These are phyloP conservation scores for Tympanopsis confertula DNA, from an alignment of 2,329 filamentous ascomycete genomes.

Conservation along the genomic window DNA sequence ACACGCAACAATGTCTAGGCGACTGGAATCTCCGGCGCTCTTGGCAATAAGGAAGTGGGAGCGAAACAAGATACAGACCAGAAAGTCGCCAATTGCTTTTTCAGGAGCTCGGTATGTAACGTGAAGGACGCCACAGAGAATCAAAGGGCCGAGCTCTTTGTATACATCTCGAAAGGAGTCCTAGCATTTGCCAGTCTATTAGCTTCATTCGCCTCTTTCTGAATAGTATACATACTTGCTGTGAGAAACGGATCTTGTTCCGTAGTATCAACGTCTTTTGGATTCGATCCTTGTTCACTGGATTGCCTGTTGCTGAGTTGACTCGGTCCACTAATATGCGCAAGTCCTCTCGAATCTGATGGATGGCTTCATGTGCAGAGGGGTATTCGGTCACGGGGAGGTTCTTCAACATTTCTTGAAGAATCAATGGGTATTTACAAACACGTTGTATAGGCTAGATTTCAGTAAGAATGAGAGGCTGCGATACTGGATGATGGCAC, in stretches of 20 bases:
- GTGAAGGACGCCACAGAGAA: background rate
- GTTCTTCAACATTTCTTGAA: background rate
- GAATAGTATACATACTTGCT: background rate
- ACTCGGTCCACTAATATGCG: background rate
- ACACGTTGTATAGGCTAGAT: background rate
- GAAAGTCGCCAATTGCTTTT: background rate
- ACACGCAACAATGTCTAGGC: background rate
- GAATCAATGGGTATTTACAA: background rate
- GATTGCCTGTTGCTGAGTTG: background rate
- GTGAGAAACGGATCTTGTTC: background rate
- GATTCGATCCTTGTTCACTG: background rate
- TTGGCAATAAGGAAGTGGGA: background rate
- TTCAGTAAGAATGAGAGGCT: too few relatives aligned
- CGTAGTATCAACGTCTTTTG: background rate
- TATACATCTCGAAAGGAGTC: background rate
- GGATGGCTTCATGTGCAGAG: background rate
- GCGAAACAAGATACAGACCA: background rate
- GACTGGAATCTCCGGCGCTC: background rate
- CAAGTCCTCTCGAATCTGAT: background rate
- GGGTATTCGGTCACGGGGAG: background rate
- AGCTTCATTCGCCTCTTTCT: too few relatives aligned
- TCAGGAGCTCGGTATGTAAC: background rate
- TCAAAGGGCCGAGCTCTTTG: background rate
- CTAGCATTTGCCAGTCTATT: too few relatives aligned
- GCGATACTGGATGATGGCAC: too few relatives aligned